phyloP scores from a whole-genome alignment of 1,284 basidiomycete genomes.

The Chalciporus sp. region DNA sequence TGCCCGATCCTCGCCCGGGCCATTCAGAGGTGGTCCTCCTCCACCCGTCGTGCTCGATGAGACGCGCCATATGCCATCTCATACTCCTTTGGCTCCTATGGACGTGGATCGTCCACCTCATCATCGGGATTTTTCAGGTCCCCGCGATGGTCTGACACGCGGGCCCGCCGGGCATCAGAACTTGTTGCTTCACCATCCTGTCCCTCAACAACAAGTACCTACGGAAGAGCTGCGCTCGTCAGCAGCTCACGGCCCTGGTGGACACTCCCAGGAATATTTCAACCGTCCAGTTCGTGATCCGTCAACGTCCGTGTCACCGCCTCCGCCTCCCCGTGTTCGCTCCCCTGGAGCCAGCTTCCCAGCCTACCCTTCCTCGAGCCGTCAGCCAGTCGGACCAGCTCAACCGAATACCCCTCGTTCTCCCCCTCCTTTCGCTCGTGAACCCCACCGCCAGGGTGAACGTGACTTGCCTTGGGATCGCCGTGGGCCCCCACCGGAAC shows the following conservation, averaged over 20 bases:
- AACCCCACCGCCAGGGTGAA: slow-evolving; percentile 39
- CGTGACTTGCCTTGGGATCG: slow-evolving; percentile 60
- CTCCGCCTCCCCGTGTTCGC: slow-evolving; percentile 45
- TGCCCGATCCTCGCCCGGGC: slow-evolving; percentile 58
- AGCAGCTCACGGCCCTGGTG: slow-evolving; percentile 36
- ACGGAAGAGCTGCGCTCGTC: slow-evolving; percentile 52
- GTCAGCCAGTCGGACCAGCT: slow-evolving; percentile 57
- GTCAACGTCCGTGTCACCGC: slow-evolving; percentile 60
- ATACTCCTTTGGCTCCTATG: slow-evolving; percentile 81
- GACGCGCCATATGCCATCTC: slow-evolving; percentile 58
- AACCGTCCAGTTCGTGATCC: slow-evolving; percentile 47
- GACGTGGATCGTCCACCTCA: slow-evolving; percentile 72
- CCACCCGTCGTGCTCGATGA: slow-evolving; percentile 79
- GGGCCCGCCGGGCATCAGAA: slow-evolving; percentile 56
- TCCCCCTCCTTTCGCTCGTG: slow-evolving; percentile 54
- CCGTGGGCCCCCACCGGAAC: slow-evolving; percentile 39
- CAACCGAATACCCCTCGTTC: slow-evolving; percentile 56
- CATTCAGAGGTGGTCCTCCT: slow-evolving; percentile 76
- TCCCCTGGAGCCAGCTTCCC: slow-evolving; percentile 52
- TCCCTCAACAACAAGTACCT: slow-evolving; percentile 53
- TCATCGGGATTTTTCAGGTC: slow-evolving; percentile 54
- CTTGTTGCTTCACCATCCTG: slow-evolving; percentile 66
- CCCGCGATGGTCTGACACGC: slow-evolving; percentile 48
- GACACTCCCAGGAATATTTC: slow-evolving; percentile 53
- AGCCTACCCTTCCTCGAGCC: slow-evolving; percentile 43